Evolutionary conservation across 2,329 filamentous ascomycete species (phyloP).

Genomic region (Biscogniauxia mediterranea): DNA sequence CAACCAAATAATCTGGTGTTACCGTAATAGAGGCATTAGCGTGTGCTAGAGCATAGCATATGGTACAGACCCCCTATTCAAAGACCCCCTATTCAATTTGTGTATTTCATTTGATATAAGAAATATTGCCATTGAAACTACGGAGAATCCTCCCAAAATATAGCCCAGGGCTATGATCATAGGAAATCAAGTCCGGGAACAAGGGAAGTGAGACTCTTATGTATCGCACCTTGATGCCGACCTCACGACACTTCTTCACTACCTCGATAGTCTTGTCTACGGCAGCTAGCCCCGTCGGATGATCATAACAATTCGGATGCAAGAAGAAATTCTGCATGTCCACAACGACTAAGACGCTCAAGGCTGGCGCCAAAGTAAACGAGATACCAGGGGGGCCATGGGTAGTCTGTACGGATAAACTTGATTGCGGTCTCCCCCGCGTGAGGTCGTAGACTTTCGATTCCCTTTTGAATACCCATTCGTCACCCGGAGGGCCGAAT

Average conservation of each 20-base stretch:
- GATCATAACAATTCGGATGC: conserved; percentile 39
- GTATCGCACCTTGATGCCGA: conserved; percentile 43
- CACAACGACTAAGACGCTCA: conserved; percentile 48
- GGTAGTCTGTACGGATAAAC: conserved; percentile 27
- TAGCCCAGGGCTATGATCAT: not conserved
- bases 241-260: conserved; percentile 44
- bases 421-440: conserved; percentile 12
- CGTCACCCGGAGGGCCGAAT: conserved; percentile 31
- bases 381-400: conserved; percentile 28
- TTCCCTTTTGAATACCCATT: conserved; percentile 31
- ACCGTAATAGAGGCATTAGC: not conserved
- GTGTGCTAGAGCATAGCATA: too few relatives aligned
- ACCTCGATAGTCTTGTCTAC: conserved; percentile 40
- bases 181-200: not conserved
- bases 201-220: not conserved
- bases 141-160: too few relatives aligned
- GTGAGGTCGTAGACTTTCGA: conserved; percentile 30
- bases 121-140: too few relatives aligned
- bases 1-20: conserved; percentile 25
- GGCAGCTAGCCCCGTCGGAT: conserved; percentile 41
- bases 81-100: too few relatives aligned
- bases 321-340: conserved; percentile 56
- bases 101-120: too few relatives aligned
- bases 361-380: conserved; percentile 39
- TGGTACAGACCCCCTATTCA: too few relatives aligned